These are phyloP conservation scores for Colletotrichum nymphaeae DNA, from an alignment of 2,329 filamentous ascomycete genomes.

Conservation along the genomic window DNA sequence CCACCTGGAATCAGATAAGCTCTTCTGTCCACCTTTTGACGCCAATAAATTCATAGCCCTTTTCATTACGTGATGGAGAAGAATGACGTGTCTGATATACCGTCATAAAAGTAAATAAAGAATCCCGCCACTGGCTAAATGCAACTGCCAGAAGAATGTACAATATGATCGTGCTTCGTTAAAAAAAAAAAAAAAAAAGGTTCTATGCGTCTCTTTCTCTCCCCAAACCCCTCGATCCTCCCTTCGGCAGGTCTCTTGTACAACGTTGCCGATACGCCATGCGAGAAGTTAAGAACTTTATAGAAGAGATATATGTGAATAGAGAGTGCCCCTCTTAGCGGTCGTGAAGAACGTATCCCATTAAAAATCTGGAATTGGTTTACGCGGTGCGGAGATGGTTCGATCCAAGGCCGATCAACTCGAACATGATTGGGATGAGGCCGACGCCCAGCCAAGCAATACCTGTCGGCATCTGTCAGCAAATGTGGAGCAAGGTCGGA, in stretches of 20 bases:
- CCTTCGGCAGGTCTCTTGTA: not conserved
- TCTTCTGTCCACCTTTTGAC: not conserved
- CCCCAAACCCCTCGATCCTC: not conserved
- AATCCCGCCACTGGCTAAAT: constrained; percentile 4
- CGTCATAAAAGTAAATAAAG: not conserved
- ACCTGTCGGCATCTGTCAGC: constrained; percentile 59
- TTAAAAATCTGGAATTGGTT: not conserved
- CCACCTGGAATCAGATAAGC: not conserved
- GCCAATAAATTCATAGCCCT: not conserved
- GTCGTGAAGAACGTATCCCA: not conserved
- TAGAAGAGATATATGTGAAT: not conserved
- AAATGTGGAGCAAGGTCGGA: constrained; percentile 3
- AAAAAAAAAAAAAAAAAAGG: constrained; percentile 12
- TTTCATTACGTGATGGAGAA: not conserved
- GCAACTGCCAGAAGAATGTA: constrained; percentile 28
- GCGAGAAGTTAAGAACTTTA: constrained; percentile 6
- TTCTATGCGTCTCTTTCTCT: constrained; percentile 19
- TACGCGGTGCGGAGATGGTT: constrained; percentile 46
- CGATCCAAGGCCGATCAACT: constrained; percentile 65
- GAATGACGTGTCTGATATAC: not conserved
- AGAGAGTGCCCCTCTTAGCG: not conserved
- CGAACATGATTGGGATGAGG: constrained; percentile 78
- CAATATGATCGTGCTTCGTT: constrained; percentile 29
- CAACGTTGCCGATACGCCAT: constrained; percentile 20
- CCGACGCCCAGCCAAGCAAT: constrained; percentile 87